Percentiles rank a stretch among this genome's conserved stretches.
These are phyloP conservation scores for Beverwykella pulmonaria DNA, from an alignment of 495 filamentous ascomycete genomes.

Conservation along the genomic window DNA sequence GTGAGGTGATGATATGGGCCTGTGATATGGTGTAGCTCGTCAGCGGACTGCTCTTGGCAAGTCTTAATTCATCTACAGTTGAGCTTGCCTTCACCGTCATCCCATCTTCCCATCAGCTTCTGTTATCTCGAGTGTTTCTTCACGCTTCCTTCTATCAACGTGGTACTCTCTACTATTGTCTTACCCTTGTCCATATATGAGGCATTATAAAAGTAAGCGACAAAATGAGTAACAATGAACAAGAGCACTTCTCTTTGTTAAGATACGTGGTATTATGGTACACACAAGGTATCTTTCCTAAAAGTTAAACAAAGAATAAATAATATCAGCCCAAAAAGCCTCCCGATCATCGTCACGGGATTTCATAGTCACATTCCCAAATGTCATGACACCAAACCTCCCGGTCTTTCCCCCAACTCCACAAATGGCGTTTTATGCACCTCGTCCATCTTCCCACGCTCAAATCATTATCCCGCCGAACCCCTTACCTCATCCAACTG, in stretches of 20 bases:
- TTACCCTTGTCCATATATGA: too few species aligned
- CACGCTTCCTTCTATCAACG: too few species aligned
- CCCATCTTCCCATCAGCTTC: too few species aligned
- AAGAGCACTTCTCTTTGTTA: too few species aligned
- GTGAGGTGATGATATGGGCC: background rate
- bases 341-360: slow-evolving; percentile 10
- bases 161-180: too few species aligned
- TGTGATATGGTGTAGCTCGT: background rate
- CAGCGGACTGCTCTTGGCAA: too few species aligned
- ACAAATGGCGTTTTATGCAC: slow-evolving; percentile 3
- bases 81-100: too few species aligned
- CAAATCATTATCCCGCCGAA: background rate
- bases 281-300: slow-evolving; percentile 13
- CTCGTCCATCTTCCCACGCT: background rate
- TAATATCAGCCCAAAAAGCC: background rate
- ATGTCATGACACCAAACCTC: slow-evolving; percentile 2
- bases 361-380: background rate
- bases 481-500: background rate
- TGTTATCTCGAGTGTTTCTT: too few species aligned
- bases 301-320: slow-evolving; percentile 23
- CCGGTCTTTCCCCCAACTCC: background rate
- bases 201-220: too few species aligned
- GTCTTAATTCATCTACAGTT: too few species aligned
- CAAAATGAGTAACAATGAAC: background rate
- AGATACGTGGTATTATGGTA: too few species aligned